Evolutionary conservation across 2,329 filamentous ascomycete genomes (phyloP).

Genomic region (Botrytis pseudocinerea): DNA sequence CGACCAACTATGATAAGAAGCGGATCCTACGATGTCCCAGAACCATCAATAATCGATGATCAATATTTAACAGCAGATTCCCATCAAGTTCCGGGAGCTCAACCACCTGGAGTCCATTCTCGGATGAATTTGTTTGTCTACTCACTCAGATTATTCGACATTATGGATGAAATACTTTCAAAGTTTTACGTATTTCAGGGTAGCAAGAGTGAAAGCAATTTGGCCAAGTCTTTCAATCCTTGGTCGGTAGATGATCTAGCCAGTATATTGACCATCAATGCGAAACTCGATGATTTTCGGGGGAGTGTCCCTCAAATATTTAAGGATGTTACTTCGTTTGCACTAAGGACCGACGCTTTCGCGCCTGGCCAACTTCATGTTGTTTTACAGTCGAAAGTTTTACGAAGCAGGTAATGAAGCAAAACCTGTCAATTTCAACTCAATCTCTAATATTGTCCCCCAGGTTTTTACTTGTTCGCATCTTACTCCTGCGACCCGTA

Average conservation of each 20-base stretch:
- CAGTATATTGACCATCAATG: conserved; percentile 28
- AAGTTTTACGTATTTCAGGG: conserved; percentile 24
- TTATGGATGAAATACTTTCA: conserved; percentile 30
- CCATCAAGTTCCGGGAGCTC: conserved; percentile 30
- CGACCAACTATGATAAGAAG: conserved; percentile 32
- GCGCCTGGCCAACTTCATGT: conserved; percentile 7
- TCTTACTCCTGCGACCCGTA: conserved; percentile 13
- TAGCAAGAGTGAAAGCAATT: conserved; percentile 7
- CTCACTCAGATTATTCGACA: conserved; percentile 29
- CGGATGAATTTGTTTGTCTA: conserved; percentile 34
- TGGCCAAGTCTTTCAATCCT: background rate
- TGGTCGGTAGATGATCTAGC: conserved; percentile 18
- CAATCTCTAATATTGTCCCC: background rate
- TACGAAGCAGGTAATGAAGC: conserved; percentile 26
- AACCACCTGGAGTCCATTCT: conserved; percentile 33
- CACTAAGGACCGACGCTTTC: background rate
- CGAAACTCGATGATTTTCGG: conserved; percentile 27
- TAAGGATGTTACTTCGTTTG: background rate
- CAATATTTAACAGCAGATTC: conserved; percentile 34
- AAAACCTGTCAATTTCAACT: background rate
- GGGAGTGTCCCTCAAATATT: conserved; percentile 26
- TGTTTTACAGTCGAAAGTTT: conserved; percentile 26
- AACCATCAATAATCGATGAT: conserved; percentile 37
- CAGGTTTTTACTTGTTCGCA: conserved; percentile 19
- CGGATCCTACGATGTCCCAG: conserved; percentile 21